phyloP scores from a whole-genome alignment of 345 rosid genomes.

The Citrus sinensis region DNA sequence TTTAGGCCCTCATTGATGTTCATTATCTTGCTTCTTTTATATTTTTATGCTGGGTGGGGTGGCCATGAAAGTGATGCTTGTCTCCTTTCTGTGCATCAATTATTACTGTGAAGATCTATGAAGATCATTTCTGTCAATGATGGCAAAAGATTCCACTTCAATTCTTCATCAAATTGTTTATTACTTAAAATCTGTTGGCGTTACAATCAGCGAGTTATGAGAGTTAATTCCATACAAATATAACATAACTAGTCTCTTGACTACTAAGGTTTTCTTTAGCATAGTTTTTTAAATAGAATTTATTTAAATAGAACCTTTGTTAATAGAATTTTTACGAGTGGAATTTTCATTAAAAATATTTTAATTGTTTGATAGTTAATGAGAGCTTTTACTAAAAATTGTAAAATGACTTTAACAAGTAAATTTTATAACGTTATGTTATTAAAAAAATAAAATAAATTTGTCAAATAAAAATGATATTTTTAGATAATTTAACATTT shows the following conservation, averaged over 20 bases:
- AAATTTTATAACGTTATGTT: no score
- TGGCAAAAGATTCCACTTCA: background rate
- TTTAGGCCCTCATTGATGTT: background rate
- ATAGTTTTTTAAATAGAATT: rapidly evolving
- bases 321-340: rapidly evolving
- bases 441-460: no score
- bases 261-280: no score
- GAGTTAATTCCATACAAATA: no score
- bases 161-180: background rate
- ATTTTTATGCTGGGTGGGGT: background rate
- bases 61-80: background rate
- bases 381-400: no score
- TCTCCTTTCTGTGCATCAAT: background rate
- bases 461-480: no score
- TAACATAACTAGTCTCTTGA: no score
- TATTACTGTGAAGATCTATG: background rate
- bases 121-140: background rate
- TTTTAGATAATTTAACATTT: no score
- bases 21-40: background rate
- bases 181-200: background rate
- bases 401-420: no score
- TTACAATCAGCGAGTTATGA: no score
- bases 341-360: no score
- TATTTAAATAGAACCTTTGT: no score
- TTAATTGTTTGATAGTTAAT: rapidly evolving